A percentile compares a stretch with the other conserved stretches of the same genome.
Evolutionary conservation across 2,329 filamentous ascomycete species (phyloP).

Genomic region (Alternaria angustiovoidea): DNA sequence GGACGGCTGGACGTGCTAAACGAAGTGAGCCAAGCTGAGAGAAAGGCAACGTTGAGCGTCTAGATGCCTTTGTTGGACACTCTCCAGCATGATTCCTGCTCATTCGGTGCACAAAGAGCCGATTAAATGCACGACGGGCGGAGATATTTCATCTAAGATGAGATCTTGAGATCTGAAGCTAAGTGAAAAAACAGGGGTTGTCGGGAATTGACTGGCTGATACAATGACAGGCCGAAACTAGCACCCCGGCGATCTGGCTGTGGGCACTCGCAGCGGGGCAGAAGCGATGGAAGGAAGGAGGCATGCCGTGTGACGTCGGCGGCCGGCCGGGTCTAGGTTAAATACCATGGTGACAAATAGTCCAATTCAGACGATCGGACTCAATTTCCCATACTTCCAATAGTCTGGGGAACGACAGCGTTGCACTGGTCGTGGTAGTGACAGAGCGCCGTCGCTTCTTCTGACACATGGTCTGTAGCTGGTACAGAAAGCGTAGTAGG

Average conservation of each 20-base stretch:
- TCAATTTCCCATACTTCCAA: conserved; percentile 9
- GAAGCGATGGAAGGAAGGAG: conserved; percentile 4
- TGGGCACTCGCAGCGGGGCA: conserved; percentile 13
- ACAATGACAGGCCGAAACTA: conserved; percentile 12
- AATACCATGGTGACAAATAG: conserved; percentile 17
- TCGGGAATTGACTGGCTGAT: not conserved
- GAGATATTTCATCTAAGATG: conserved; percentile 11
- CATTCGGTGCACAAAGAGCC: not conserved
- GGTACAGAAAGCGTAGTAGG: not conserved
- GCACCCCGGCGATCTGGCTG: conserved; percentile 14
- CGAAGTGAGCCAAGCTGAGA: not conserved
- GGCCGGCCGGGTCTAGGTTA: conserved; percentile 2
- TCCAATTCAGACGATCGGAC: not conserved
- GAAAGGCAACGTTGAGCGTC: not conserved
- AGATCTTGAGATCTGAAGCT: conserved; percentile 1
- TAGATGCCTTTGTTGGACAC: not conserved
- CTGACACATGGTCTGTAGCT: not conserved
- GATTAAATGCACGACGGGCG: conserved; percentile 8
- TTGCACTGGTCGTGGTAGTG: not conserved
- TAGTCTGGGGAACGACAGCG: not conserved
- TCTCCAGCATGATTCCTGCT: not conserved
- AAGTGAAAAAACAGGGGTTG: not conserved
- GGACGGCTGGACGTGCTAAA: not conserved
- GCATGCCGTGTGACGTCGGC: conserved; percentile 18
- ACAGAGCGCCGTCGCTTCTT: conserved; percentile 2